Evolutionary conservation across 75 land plant genomes (phyloP), one percentile per base, ranked within the genome.

Genomic region (Selaginella moellendorffii): DNA sequence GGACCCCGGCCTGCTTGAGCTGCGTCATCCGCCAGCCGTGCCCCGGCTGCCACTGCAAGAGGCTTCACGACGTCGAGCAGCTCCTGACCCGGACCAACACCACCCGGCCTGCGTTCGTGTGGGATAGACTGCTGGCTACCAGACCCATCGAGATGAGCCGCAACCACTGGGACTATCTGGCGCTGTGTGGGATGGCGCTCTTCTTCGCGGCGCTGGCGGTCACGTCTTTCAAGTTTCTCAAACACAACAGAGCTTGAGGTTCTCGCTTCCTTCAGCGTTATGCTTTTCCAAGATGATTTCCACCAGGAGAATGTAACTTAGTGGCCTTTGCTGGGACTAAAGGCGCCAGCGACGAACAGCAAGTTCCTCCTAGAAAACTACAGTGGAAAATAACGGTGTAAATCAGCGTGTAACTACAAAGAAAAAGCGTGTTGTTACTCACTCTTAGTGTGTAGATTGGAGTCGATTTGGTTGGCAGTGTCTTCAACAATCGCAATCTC

Each of bases 391-490:
- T 31, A 63, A 22, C 28, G 26, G 10, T 2, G 26, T 2, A 24
- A 1, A 27, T 26, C 24, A 28, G 53, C 8, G 2, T 18, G 8
- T 53, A 29, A 22, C 52, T 1, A 52, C 0, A 65, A 61, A 2
- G n/a, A 31, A 54, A 56, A 69, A 61, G 1, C 42, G 17, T 17
- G 46, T 17, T 64, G 28, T 52, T 12, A 24, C 68, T 62, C 79
- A 89, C 96, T 79, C 63, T 81, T 29, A 92, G 73, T 5, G 69
- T 29, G 58, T 83, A 81, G 26, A 92, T 93, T 2, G 97, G 90
- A 52, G 97, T 88, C 9, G 96, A 81, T 69, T 85, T 92, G 66
- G 97, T 92, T n/a, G 85, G 97, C 23, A 92, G 74, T 46, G 97
- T 78, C 61, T 83, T 88, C 68, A 92, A 63, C 0, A 87, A 77